Percentiles rank a stretch among this genome's conserved stretches.
These are phyloP conservation scores for Peronospora belbahrii DNA, from an alignment of 352 stramenopile species.

Conservation along the genomic window DNA sequence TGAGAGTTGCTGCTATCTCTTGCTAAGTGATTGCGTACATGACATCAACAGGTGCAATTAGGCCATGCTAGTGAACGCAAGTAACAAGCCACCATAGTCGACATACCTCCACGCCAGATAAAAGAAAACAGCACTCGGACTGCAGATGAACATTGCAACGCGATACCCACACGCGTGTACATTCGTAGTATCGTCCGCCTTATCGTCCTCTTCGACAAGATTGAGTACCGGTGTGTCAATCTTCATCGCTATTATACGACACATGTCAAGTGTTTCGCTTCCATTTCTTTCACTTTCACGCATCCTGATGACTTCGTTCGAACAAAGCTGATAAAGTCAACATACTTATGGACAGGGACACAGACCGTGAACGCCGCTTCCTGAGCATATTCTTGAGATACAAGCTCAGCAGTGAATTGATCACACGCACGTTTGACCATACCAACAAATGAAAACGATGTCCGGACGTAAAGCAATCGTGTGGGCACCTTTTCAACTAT, in stretches of 20 bases:
- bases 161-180: too few relatives aligned
- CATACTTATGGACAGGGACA: conserved; percentile 25
- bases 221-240: neutral
- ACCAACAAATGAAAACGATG: conserved; percentile 27
- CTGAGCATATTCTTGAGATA: conserved; percentile 27
- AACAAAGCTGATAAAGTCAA: conserved; percentile 33
- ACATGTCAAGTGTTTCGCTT: conserved; percentile 2
- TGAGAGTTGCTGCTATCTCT: too few relatives aligned
- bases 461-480: conserved; percentile 21
- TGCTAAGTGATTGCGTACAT: too few relatives aligned
- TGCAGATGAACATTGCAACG: too few relatives aligned
- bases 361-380: conserved; percentile 37
- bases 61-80: too few relatives aligned
- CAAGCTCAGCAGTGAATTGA: conserved; percentile 36
- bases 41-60: too few relatives aligned
- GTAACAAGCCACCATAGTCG: too few relatives aligned
- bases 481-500: conserved; percentile 50
- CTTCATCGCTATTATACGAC: conserved; percentile 1
- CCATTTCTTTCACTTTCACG: conserved; percentile 19
- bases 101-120: too few relatives aligned
- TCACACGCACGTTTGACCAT: conserved; percentile 42
- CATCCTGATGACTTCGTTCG: conserved; percentile 40
- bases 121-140: too few relatives aligned
- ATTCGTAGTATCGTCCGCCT: too few relatives aligned
- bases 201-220: neutral